Base-by-base conservation (phyloP, 305 asterid genomes). In the Andrographis paniculata region DNA sequence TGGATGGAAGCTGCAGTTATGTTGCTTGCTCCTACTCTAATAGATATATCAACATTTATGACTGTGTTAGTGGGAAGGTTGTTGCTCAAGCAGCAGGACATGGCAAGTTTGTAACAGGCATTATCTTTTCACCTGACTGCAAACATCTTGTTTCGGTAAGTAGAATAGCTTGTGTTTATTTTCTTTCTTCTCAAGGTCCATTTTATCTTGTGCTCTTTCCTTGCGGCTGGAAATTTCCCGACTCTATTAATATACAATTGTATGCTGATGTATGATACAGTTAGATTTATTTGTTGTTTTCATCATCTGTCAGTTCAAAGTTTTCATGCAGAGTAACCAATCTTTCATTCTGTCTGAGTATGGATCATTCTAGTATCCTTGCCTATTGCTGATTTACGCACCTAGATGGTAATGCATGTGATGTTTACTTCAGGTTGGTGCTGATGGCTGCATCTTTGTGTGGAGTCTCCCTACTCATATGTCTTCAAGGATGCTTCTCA, bases 71-170 rank as follows among this genome's bases (percentile, higher is more conserved):
- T 36, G 83, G 92, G 56, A 70, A 69, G 58, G 63, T 65, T 65
- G 86, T 68, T 60, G 86, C 92, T 45, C 80, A 54, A 65, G 83
- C 87, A 59, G 48, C 60, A 42, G 87, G 92, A 40, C 86, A 77
- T 46, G 59, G 74, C 54, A 83, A 65, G 55, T 67, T 43, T 54
- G 56, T 77, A 52, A 80, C 83, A 14, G 92, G 81, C 55, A 47
- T 69, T 46, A 44, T 72, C 64, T 77, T 80, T 70, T 72, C 74
- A 67, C 58, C 86, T 9, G 84, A 80, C 65, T 72, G 77, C 80
- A 65, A 58, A 61, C 92, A 65, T 64, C 70, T 80, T 33, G 80
- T 66, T 50, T 74, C 92, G 41, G 92, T 80, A 59, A 77, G 92
- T 72, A n/a, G n/a, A n/a, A n/a, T n/a, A n/a, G n/a, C n/a, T n/a